Evolutionary conservation across 2,329 filamentous ascomycete genomes (phyloP).

Genomic region (Bipolaris bicolor): DNA sequence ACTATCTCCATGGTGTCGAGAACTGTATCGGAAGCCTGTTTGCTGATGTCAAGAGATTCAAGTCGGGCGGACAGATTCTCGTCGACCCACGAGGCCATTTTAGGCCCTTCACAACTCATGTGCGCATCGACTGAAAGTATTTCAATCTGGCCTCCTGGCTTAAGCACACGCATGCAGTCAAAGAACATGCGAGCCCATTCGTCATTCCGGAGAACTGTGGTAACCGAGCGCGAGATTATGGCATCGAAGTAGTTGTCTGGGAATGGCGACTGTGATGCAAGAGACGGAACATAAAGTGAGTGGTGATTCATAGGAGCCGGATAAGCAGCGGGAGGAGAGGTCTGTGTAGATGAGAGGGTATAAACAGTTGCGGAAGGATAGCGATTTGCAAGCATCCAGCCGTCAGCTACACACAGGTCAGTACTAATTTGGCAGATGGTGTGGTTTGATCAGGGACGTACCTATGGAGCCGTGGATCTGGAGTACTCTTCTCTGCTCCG

Average conservation of each 20-base stretch:
- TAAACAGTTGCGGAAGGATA: slow-evolving; percentile 35
- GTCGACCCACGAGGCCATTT: slow-evolving; percentile 33
- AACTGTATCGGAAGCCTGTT: slow-evolving; percentile 33
- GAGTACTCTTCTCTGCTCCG: slow-evolving; percentile 31
- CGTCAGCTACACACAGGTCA: slow-evolving; percentile 27
- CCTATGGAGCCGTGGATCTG: slow-evolving; percentile 36
- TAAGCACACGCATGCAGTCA: slow-evolving; percentile 38
- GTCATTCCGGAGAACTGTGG: slow-evolving; percentile 33
- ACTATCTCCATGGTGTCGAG: slow-evolving; percentile 40
- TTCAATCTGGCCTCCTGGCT: slow-evolving; percentile 36
- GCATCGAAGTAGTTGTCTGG: slow-evolving; percentile 36
- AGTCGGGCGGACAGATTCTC: slow-evolving; percentile 28
- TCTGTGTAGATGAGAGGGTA: slow-evolving; percentile 32
- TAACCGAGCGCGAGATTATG: slow-evolving; percentile 33
- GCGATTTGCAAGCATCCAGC: slow-evolving; percentile 36
- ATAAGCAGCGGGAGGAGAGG: slow-evolving; percentile 26
- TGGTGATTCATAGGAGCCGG: slow-evolving; percentile 38
- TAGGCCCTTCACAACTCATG: slow-evolving; percentile 32
- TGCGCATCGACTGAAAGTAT: slow-evolving; percentile 35
- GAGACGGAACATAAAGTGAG: slow-evolving; percentile 33
- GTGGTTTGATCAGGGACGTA: slow-evolving; percentile 7
- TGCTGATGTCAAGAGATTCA: slow-evolving; percentile 31
- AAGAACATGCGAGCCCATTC: slow-evolving; percentile 38
- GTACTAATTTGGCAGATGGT: neutral
- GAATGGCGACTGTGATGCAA: slow-evolving; percentile 31